Conservation (phyloP, 805 yeast species). For the Monosporozyma unispora region DNA sequence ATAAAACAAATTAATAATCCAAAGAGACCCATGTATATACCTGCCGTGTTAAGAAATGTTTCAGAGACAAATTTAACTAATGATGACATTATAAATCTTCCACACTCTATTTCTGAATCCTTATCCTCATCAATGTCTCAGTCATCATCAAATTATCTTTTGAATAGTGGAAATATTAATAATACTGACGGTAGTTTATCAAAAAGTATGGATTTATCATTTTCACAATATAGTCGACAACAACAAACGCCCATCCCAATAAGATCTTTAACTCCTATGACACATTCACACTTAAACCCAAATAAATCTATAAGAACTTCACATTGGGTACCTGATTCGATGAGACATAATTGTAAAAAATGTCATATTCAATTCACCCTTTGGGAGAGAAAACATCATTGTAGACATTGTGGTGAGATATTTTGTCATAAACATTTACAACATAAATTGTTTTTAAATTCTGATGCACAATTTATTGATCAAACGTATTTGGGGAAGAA, state of each 20-base stretch:
- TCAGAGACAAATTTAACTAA: constrained; percentile 36
- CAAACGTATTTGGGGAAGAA: constrained; percentile 35
- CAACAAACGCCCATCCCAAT: not conserved
- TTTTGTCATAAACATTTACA: constrained; percentile 63
- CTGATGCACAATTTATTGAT: constrained; percentile 43
- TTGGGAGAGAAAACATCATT: constrained; percentile 74
- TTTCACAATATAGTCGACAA: not conserved
- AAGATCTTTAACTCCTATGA: not conserved
- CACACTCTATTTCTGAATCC: not conserved
- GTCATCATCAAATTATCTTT: not conserved
- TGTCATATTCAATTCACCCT: constrained; percentile 67
- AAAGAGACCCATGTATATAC: constrained; percentile 78
- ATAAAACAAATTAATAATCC: constrained; percentile 70
- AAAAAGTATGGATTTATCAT: not conserved
- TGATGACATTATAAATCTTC: constrained; percentile 22
- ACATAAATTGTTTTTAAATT: constrained; percentile 46
- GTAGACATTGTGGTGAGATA: constrained; percentile 77
- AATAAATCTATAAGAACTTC: constrained; percentile 31
- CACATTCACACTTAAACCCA: not conserved
- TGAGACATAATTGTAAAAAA: constrained; percentile 52
- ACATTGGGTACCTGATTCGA: constrained; percentile 71
- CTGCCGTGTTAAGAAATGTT: constrained; percentile 70
- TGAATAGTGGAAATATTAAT: not conserved
- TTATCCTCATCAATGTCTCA: not conserved
- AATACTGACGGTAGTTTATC: not conserved